These are phyloP conservation scores for Lignosus rhinocerotis DNA, from an alignment of 1,284 basidiomycete species.

Conservation along the genomic window DNA sequence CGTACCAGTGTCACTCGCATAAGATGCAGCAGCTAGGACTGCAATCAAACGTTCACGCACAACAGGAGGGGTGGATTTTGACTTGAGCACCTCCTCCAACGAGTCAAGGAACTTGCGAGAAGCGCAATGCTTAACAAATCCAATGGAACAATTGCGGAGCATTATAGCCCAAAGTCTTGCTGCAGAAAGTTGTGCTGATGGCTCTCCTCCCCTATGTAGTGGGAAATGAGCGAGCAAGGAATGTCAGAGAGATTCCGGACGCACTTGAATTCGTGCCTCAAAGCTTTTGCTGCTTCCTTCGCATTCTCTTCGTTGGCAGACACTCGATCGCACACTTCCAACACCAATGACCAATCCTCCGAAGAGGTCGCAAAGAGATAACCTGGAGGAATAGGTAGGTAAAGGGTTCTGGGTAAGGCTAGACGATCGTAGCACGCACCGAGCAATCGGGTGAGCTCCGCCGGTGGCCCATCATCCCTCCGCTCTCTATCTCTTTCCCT, in stretches of 20 bases:
- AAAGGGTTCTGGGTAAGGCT: background rate
- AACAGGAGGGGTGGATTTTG: constrained; percentile 63
- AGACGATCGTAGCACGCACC: constrained; percentile 39
- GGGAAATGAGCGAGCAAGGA: background rate
- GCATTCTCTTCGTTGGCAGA: constrained; percentile 65
- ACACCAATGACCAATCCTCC: constrained; percentile 76
- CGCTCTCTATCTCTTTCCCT: constrained; percentile 32
- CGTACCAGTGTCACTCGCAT: constrained; percentile 53
- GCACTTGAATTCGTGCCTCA: constrained; percentile 77
- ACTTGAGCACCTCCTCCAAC: constrained; percentile 66
- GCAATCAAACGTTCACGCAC: constrained; percentile 72
- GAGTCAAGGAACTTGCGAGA: constrained; percentile 77
- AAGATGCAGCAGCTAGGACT: constrained; percentile 73
- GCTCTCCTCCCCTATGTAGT: constrained; percentile 60
- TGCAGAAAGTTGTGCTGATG: constrained; percentile 68
- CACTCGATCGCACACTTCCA: constrained; percentile 77
- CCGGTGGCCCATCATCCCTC: constrained; percentile 45
- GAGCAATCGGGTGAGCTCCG: constrained; percentile 68
- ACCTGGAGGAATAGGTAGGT: constrained; percentile 40
- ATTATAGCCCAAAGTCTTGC: constrained; percentile 82
- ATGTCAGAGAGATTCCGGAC: constrained; percentile 21
- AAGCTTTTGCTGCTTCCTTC: constrained; percentile 72
- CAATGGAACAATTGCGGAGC: constrained; percentile 67
- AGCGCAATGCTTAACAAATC: constrained; percentile 66
- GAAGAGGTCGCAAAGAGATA: constrained; percentile 73